Evolutionary conservation across 2,329 filamentous ascomycete genomes (phyloP).

Genomic region (Calycina marina): DNA sequence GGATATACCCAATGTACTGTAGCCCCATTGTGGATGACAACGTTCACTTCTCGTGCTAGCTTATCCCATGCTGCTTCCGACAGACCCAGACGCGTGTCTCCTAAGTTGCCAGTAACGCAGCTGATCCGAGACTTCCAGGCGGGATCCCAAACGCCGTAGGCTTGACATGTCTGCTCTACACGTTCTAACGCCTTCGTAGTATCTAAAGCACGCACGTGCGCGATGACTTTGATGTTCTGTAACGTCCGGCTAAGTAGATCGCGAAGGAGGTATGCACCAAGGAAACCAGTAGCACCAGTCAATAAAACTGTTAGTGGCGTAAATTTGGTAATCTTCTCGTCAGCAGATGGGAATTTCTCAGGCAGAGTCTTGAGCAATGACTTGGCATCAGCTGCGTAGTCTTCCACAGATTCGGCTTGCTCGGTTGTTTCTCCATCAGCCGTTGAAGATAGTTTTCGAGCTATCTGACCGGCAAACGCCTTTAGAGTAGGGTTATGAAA

Average conservation of each 20-base stretch:
- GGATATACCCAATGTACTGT: conserved; percentile 68
- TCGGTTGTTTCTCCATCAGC: conserved; percentile 12
- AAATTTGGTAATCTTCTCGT: conserved; percentile 17
- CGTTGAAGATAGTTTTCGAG: conserved; percentile 24
- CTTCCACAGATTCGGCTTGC: conserved; percentile 30
- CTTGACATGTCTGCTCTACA: conserved; percentile 51
- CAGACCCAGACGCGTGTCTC: conserved; percentile 61
- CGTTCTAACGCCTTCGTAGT: conserved; percentile 44
- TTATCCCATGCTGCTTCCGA: conserved; percentile 47
- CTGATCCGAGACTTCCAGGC: conserved; percentile 51
- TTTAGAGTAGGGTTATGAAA: conserved; percentile 50
- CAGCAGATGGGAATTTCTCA: conserved; percentile 24
- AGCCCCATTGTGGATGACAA: conserved; percentile 72
- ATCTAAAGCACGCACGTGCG: conserved; percentile 59
- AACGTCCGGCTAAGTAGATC: conserved; percentile 55
- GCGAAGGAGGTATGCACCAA: conserved; percentile 66
- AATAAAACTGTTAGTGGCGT: conserved; percentile 51
- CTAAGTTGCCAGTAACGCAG: conserved; percentile 59
- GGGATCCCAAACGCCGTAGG: conserved; percentile 67
- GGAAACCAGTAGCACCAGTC: conserved; percentile 81
- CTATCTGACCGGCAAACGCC: conserved; percentile 36
- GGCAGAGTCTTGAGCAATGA: conserved; percentile 24
- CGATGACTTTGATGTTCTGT: conserved; percentile 49
- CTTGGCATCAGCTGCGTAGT: conserved; percentile 31
- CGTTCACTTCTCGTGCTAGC: conserved; percentile 52